Base-by-base conservation (phyloP, 2,329 filamentous ascomycete species). In the Lachnum nothofagi region DNA sequence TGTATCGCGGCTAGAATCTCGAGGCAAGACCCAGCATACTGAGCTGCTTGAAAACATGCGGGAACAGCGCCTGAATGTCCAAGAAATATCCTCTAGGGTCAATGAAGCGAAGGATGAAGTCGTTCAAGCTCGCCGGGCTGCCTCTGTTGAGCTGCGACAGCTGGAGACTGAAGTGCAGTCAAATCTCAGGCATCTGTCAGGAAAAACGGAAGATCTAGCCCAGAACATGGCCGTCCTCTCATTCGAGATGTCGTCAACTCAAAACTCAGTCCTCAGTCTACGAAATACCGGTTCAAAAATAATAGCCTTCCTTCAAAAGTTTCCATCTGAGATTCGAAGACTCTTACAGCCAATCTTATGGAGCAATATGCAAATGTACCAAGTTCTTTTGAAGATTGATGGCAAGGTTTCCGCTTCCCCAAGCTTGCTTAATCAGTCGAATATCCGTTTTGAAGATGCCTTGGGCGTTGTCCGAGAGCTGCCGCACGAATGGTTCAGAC, bases 301-400 rank as follows among this genome's bases (percentile, higher is more conserved):
- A 4, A 5, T 23, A 14, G 20, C 20, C 8, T 39, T 37, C n/a
- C 9, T 46, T 29, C 7, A 24, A 34, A 22, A 22, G n/a, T 40
- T 46, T 19, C 10, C 35, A n/a, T 20, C 14, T 39, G 24, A 29
- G 10, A 23, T 23, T 4, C 24, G 14, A 4, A 31, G 31, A n/a
- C 7, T 48, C n/a, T 31, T 48, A 7, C n/a, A 48, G 19, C 22
- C 19, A 27, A 20, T 29, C n/a, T 22, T 48, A 6, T 9, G 25
- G 19, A 42, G 9, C 14, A 37, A 48, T 35, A 29, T 42, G 29
- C 35, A 48, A 12, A 48, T 42, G 6, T 48, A 48, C 25, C 3
- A 27, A 7, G 25, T 40, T 4, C 22, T 48, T 19, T 14, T 16
- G 12, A 29, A 34, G 10, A 27, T 48, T 14, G 35, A 47, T 33